Conservation (phyloP, 2,329 filamentous ascomycete species). For the Ilyonectria mors-panacis region DNA sequence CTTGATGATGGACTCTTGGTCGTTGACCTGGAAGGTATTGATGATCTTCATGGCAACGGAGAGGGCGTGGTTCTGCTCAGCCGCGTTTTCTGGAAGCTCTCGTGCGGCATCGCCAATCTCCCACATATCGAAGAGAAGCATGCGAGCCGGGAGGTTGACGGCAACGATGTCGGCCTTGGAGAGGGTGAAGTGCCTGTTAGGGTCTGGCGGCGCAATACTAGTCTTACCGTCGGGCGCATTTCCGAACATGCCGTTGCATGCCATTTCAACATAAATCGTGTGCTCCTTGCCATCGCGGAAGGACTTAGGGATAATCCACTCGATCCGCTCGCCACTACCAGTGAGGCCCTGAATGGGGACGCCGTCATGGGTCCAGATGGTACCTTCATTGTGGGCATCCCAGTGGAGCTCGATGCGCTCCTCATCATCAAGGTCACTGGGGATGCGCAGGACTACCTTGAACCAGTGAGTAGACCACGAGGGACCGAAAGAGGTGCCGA, state of each 20-base stretch:
- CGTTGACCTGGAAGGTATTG: constrained; percentile 86
- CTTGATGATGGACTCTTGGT: constrained; percentile 82
- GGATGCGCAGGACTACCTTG: constrained; percentile 84
- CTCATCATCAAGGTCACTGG: constrained; percentile 79
- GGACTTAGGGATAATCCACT: constrained; percentile 89
- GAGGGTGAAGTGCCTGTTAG: constrained; percentile 86
- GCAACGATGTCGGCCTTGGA: constrained; percentile 87
- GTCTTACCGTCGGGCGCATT: constrained; percentile 85
- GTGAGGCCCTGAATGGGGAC: constrained; percentile 92
- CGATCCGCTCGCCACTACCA: constrained; percentile 87
- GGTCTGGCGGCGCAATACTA: constrained; percentile 88
- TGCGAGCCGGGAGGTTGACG: constrained; percentile 87
- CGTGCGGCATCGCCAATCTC: constrained; percentile 93
- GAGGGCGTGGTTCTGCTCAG: constrained; percentile 89
- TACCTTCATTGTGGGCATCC: constrained; percentile 95
- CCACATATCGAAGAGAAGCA: constrained; percentile 93
- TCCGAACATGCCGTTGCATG: constrained; percentile 98
- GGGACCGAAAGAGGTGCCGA: constrained; percentile 88
- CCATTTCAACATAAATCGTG: constrained; percentile 96
- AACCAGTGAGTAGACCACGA: constrained; percentile 99
- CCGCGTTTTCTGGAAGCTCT: constrained; percentile 90
- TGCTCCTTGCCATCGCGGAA: constrained; percentile 91
- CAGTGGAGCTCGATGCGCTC: constrained; percentile 94
- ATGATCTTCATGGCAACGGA: constrained; percentile 90
- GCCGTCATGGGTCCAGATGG: constrained; percentile 94